Base-by-base conservation (phyloP, 2,329 filamentous ascomycete species). In the Zymoseptoria passerinii region DNA sequence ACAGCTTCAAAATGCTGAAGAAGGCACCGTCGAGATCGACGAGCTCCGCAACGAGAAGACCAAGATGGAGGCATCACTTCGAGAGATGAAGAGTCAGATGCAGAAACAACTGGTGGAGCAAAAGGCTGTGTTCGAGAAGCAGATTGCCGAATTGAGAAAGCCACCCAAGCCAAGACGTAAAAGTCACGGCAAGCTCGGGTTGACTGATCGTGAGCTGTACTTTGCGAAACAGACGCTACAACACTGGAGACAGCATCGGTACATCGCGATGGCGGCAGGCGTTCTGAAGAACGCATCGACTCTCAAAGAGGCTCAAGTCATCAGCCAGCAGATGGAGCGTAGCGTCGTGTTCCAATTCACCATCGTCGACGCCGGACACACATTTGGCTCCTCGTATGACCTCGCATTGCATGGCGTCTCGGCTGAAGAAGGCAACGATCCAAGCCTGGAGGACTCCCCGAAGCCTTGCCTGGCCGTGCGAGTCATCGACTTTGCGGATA, bases 261-360 rank as follows among this genome's bases (percentile, higher is more conserved):
- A 92, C 67, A 90, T 99, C 58, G 86, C 87, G 57, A 96, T 99
- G 89, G 92, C 92, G 2, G 94, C 97, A 73, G 84, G 87, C 1
- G 86, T 97, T 28, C 78, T 99, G 51, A 91, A 95, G 70, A 87
- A 95, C 71, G 92, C 92, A 2, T 85, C 89, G 7, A 83, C 86
- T 28, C 75, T 99, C 59, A 99, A 99, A 72, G 94, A 99, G 74
- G 94, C 94, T 1, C 94, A 99, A 70, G 87, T 99, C 61, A 94
- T 99, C 90, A 95, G 92, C 76, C 92, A 96, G 67, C 90, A 95
- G 68, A 88, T 99, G 77, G 89, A 94, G 66, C 94, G 96, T 72
- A 85, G 85, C 64, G 89, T 96, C 8, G 87, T 92, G 19, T 97
- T 99, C 72, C 94, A 99, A 72, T 99, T 97, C 71, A 88, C 90